Evolutionary conservation across 2,329 filamentous ascomycete species (phyloP), one percentile per base, ranked within the genome.

Genomic region (Rachicladosporium sp.): DNA sequence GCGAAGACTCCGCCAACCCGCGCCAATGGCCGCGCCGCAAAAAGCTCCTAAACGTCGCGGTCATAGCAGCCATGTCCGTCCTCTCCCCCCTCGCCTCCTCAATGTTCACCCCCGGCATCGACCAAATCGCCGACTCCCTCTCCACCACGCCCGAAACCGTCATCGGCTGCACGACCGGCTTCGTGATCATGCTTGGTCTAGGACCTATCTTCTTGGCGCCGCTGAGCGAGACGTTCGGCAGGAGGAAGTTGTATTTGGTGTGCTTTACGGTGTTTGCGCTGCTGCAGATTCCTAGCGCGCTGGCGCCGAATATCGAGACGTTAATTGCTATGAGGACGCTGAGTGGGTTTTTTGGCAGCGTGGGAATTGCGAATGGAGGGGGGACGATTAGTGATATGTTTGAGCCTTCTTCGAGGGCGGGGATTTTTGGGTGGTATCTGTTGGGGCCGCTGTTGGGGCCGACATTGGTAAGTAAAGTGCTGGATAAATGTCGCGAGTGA

Each of bases 311-410:
- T 41, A 63, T 70, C 11, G 59, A 41, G 11, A 59, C 56, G 2
- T 46, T 71, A 9, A 64, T 71, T 32, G 58, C 57, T 1, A 55
- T 69, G 32, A 56, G 68, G 30, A 66, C 65, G 2, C 42, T 71
- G 3, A 50, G 63, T 2, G 68, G 68, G 4, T 70, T 71, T 52
- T 71, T 70, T 47, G 68, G 68, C 1, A 66, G 62, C 44, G 62
- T 71, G 0, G 66, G 65, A 0, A 65, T 70, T 35, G 65, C 68
- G 0, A 70, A 69, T 50, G 69, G 70, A 1, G 69, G 69, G 5
- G 68, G 68, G 1, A 70, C 64, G 0, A 67, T 71, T n/a, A 61
- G 55, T 35, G 69, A 71, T 39, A 71, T 71, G 67, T 72, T 70
- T 40, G 47, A 58, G 15, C 63, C 66, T 1, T 58, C 51, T 21